Base-by-base conservation (phyloP, 176 grass and related monocot genomes). In the Bromus sterilis region DNA sequence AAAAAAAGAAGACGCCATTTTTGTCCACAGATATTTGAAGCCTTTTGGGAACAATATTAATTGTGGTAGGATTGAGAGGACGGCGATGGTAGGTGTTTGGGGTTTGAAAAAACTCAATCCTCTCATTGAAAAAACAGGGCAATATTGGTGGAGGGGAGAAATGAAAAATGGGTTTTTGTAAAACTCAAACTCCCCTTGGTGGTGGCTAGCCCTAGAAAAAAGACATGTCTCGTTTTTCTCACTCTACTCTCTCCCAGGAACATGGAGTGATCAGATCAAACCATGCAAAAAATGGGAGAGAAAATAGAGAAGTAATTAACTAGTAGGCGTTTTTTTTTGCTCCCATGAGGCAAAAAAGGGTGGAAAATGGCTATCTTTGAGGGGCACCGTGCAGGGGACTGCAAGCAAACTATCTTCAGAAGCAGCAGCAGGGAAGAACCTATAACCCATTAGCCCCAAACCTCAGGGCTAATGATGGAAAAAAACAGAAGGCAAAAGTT, bases 311-410 rank as follows among this genome's bases (percentile, higher is more conserved):
- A 24, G 42, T 29, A 4, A 39, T 39, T 77, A 24, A 61, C 63
- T 77, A 81, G 78, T 51, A 18, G 44, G n/a, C n/a, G n/a, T n/a
- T n/a, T 72, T 43, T 56, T 71, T 70, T 56, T 76, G 42, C 55
- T 63, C 66, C 57, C 83, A 89, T 79, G 78, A 42, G 93, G 90
- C 86, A 85, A 91, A 93, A 93, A 86, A 93, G 28, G 64, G 83
- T 83, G 84, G 77, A 66, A 88, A 91, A 89, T 91, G 89, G 89
- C 69, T 77, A 78, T 76, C 80, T 71, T 92, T 86, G 77, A 56
- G 71, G 41, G 64, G 78, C 59, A 55, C 79, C 84, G 69, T 89
- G 71, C 49, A 79, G 85, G 76, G 62, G 82, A 87, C 75, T 89
- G 59, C 67, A 80, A 84, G 87, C 66, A 82, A 82, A 78, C 66